Conservation (phyloP, 1,139 yeast genomes). For the Lodderomyces orthopsilosis region DNA sequence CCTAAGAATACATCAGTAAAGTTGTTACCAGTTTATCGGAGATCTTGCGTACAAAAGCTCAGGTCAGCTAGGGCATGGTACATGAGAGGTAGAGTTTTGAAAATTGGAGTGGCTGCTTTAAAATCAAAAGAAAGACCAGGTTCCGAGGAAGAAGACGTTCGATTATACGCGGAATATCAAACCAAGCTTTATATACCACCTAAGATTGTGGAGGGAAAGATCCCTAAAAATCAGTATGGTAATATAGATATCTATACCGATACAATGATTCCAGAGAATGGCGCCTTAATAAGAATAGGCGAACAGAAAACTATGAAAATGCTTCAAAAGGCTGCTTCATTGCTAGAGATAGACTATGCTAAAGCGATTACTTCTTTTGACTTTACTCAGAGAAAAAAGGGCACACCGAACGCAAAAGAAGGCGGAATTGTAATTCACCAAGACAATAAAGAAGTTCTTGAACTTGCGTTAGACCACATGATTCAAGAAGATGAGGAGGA, state of each 20-base stretch:
- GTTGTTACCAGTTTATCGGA: slow-evolving; percentile 59
- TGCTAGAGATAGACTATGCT: slow-evolving; percentile 75
- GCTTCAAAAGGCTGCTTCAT: slow-evolving; percentile 67
- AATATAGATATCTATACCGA: slow-evolving; percentile 77
- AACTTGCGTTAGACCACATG: slow-evolving; percentile 53
- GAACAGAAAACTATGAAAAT: slow-evolving; percentile 36
- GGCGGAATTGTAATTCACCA: slow-evolving; percentile 75
- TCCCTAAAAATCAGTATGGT: slow-evolving; percentile 76
- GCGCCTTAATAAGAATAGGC: slow-evolving; percentile 47
- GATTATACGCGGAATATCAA: slow-evolving; percentile 71
- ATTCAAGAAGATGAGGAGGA: slow-evolving; percentile 54
- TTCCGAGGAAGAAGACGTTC: slow-evolving; percentile 46
- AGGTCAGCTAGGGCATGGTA: slow-evolving; percentile 86
- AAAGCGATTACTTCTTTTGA: slow-evolving; percentile 87
- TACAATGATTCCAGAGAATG: slow-evolving; percentile 82
- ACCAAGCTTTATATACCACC: slow-evolving; percentile 72
- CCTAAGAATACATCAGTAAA: slow-evolving; percentile 30
- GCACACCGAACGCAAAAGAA: slow-evolving; percentile 56
- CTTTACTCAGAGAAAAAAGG: slow-evolving; percentile 37
- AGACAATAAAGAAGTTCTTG: slow-evolving; percentile 65
- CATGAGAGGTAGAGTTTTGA: slow-evolving; percentile 71
- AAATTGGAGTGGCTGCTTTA: slow-evolving; percentile 66
- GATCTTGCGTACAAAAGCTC: slow-evolving; percentile 61
- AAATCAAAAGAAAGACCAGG: slow-evolving; percentile 30
- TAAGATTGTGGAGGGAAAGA: slow-evolving; percentile 57